These are phyloP conservation scores for Exophiala aquamarina DNA, from an alignment of 2,329 filamentous ascomycete species.

Conservation along the genomic window DNA sequence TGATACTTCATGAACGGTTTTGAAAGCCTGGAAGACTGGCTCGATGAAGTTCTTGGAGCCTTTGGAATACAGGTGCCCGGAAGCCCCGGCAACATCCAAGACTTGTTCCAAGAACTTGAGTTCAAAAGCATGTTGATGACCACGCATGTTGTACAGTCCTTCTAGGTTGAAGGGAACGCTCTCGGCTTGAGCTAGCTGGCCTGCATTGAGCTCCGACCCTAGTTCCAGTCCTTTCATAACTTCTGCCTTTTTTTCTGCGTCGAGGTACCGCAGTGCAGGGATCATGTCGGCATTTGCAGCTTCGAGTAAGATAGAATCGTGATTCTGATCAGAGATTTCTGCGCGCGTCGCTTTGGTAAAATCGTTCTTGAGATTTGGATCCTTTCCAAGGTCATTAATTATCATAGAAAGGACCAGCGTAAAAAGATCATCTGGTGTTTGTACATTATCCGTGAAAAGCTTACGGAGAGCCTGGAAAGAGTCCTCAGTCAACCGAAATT, in stretches of 20 bases:
- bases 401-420: constrained; percentile 36
- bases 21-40: constrained; percentile 35
- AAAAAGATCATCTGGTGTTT: constrained; percentile 28
- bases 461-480: constrained; percentile 34
- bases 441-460: constrained; percentile 27
- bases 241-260: constrained; percentile 22
- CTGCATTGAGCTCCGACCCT: constrained; percentile 39
- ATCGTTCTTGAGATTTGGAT: constrained; percentile 32
- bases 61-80: constrained; percentile 36
- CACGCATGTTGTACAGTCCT: constrained; percentile 29
- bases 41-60: constrained; percentile 35
- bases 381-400: constrained; percentile 42
- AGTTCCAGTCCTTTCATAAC: constrained; percentile 37
- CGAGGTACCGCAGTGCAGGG: constrained; percentile 30
- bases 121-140: constrained; percentile 32
- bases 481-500: constrained; percentile 27
- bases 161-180: constrained; percentile 34
- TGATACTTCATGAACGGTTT: constrained; percentile 32
- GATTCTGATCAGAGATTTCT: constrained; percentile 26
- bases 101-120: constrained; percentile 40
- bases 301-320: constrained; percentile 35
- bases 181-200: constrained; percentile 42
- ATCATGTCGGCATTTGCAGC: constrained; percentile 32
- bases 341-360: constrained; percentile 15
- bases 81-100: constrained; percentile 40